These are phyloP conservation scores for Eucalyptus victrix DNA, from an alignment of 345 rosid species.

Conservation along the genomic window DNA sequence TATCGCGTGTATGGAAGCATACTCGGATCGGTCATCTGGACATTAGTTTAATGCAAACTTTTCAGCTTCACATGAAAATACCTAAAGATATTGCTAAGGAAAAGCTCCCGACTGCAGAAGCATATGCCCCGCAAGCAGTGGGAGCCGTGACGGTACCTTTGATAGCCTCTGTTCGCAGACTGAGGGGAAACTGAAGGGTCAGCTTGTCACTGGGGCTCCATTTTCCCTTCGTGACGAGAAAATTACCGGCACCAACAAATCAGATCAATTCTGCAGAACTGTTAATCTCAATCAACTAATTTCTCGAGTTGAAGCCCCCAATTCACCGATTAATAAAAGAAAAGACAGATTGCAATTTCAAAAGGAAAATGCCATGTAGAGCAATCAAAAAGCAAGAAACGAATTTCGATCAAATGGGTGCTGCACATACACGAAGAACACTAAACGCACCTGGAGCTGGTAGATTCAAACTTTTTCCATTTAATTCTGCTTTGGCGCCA, in stretches of 20 bases:
- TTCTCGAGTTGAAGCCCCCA: neutral
- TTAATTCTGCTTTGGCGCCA: constrained; percentile 52
- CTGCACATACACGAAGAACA: neutral
- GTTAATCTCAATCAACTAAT: neutral
- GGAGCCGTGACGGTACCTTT: constrained; percentile 31
- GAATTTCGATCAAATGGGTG: neutral
- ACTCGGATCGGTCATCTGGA: constrained; percentile 70
- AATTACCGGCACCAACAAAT: constrained; percentile 35
- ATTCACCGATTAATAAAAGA: neutral
- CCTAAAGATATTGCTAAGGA: neutral
- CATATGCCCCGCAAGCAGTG: neutral
- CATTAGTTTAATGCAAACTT: neutral
- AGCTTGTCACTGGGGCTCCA: constrained; percentile 56
- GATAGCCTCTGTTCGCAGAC: constrained; percentile 52
- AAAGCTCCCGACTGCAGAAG: neutral
- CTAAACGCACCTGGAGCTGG: constrained; percentile 53
- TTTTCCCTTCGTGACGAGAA: constrained; percentile 27
- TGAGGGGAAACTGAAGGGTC: constrained; percentile 45
- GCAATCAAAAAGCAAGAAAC: neutral
- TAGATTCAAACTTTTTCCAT: constrained; percentile 27
- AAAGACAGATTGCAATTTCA: neutral
- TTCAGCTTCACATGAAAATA: neutral
- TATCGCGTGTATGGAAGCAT: constrained; percentile 66
- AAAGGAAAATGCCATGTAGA: neutral
- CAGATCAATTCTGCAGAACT: neutral